Percentiles rank a stretch among this genome's conserved stretches.
Conservation (phyloP, 2,329 filamentous ascomycete species). For the Diaporthe vaccinii region DNA sequence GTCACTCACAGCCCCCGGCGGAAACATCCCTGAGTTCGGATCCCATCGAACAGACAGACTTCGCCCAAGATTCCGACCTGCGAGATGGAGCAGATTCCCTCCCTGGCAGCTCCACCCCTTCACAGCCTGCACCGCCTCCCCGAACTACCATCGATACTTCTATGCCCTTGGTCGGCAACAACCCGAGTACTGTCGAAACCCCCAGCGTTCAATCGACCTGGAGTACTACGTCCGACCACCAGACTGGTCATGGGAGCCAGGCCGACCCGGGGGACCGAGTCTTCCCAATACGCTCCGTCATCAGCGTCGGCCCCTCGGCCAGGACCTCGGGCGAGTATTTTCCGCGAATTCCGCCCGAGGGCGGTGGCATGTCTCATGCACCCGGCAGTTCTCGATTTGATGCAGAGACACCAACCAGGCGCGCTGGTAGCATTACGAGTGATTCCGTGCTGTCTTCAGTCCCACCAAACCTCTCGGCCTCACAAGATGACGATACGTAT, state of each 20-base stretch:
- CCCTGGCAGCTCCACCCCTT: constrained; percentile 19
- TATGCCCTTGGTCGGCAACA: constrained; percentile 2
- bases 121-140: constrained; percentile 1
- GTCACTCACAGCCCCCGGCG: neutral
- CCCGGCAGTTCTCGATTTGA: constrained; percentile 48
- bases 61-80: neutral
- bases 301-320: constrained; percentile 74
- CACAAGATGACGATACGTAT: constrained; percentile 41
- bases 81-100: neutral
- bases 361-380: constrained; percentile 41
- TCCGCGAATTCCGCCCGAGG: constrained; percentile 47
- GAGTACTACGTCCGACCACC: constrained; percentile 58
- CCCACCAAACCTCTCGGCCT: constrained; percentile 31
- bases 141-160: constrained; percentile 29
- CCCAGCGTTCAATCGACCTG: constrained; percentile 53
- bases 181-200: constrained; percentile 33
- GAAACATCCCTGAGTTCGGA: neutral
- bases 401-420: constrained; percentile 43
- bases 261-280: constrained; percentile 70
- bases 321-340: constrained; percentile 58
- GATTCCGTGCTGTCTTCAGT: constrained; percentile 37
- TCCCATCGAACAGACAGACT: constrained; percentile 6
- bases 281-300: constrained; percentile 85
- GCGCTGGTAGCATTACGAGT: constrained; percentile 41
- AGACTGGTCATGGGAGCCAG: constrained; percentile 50